Base-by-base conservation (phyloP, 2,329 filamentous ascomycete genomes). In the Tolypocladium sp. region DNA sequence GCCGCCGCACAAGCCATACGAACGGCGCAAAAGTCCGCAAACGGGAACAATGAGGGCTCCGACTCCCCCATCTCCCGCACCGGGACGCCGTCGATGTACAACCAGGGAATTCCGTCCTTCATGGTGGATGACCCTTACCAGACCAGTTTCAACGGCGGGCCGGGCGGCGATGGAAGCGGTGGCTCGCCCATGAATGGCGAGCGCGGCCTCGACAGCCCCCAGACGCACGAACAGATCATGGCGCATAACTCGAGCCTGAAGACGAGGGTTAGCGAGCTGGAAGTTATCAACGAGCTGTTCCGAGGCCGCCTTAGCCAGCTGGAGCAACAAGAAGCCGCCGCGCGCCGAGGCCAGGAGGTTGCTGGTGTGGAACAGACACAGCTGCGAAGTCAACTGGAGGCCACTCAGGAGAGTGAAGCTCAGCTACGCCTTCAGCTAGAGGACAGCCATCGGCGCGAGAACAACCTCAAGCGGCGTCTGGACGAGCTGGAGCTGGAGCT, bases 231-330 rank as follows among this genome's bases (percentile, higher is more conserved):
- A 69, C 87, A 90, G 61, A 82, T 96, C 30, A 79, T 91, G 57
- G 87, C 88, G 2, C 84, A 88, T 62, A 96, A 96, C 72, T 90
- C 90, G 6, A 88, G 87, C 56, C 80, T 97, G n/a, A 96, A 95
- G 76, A 99, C 94, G 0, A 87, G 94, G 49, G 93, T 99, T 40
- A 94, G 88, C 66, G 94, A 99, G 73, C 82, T 99, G 30, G 94
- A 99, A 71, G 84, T 99, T 57, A 97, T 99, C 78, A 97, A 92
- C 68, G 89, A 90, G 69, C 79, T 92, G 52, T 92, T 91, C 72
- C 82, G 87, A 56, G 87, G 87, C 42, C 84, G 88, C 13, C 85
- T 97, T 73, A 86, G 70, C 81, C 89, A 94, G 70, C 79, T 94
- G 15, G 91, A 95, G 70, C 84, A 87, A 65, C 88, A 88, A 68